A percentile compares a stretch with the other conserved stretches of the same genome.
Evolutionary conservation across 1,284 basidiomycete species (phyloP).

Genomic region (Xerocomus nothofagi): DNA sequence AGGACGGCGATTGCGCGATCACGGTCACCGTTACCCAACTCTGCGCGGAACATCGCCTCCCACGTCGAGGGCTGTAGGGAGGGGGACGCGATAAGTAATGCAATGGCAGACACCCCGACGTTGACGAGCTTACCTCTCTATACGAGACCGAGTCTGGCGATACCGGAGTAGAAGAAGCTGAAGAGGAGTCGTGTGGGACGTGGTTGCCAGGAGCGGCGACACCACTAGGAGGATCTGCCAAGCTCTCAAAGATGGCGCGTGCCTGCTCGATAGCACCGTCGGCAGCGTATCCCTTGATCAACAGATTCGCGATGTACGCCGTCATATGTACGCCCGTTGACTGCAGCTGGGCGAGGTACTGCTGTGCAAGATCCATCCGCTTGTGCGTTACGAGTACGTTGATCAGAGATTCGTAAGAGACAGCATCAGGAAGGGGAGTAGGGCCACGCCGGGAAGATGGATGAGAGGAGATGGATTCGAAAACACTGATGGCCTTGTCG

Average conservation of each 20-base stretch:
- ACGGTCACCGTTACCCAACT: slow-evolving; percentile 77
- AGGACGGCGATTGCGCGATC: slow-evolving; percentile 73
- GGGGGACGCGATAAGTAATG: slow-evolving; percentile 2
- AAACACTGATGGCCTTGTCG: slow-evolving; percentile 73
- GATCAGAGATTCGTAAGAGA: slow-evolving; percentile 90
- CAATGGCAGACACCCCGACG: not conserved
- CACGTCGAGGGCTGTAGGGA: slow-evolving; percentile 80
- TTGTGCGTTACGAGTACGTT: slow-evolving; percentile 83
- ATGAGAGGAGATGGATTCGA: slow-evolving; percentile 71
- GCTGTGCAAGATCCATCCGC: slow-evolving; percentile 76
- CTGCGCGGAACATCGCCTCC: slow-evolving; percentile 94
- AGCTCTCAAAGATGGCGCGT: slow-evolving; percentile 79
- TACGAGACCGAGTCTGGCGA: slow-evolving; percentile 66
- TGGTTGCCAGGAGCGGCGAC: slow-evolving; percentile 91
- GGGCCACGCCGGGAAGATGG: slow-evolving; percentile 40
- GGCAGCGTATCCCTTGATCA: slow-evolving; percentile 88
- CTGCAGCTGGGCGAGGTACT: slow-evolving; percentile 67
- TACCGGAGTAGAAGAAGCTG: slow-evolving; percentile 12
- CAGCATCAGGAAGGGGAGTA: slow-evolving; percentile 67
- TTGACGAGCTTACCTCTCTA: slow-evolving; percentile 71
- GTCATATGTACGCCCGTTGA: slow-evolving; percentile 79
- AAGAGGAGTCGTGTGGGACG: slow-evolving; percentile 56
- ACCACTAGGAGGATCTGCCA: slow-evolving; percentile 84
- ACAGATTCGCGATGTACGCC: slow-evolving; percentile 92
- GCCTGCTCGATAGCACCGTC: slow-evolving; percentile 71